Base-by-base conservation (phyloP, 2,329 filamentous ascomycete genomes). In the Purpureocillium takamizusanense region DNA sequence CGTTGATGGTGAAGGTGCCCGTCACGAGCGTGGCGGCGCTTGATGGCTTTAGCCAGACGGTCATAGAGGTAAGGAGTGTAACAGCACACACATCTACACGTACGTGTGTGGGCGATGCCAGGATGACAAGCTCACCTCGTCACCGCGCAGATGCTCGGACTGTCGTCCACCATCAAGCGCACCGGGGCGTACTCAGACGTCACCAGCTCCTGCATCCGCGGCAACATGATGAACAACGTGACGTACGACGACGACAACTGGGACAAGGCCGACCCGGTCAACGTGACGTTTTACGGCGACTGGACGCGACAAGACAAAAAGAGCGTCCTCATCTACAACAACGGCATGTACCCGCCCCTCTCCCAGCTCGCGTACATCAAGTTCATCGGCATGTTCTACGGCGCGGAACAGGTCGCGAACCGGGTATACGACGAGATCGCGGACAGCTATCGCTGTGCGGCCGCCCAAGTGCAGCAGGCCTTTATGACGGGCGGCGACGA, bases 361-460 rank as follows among this genome's bases (percentile, higher is more conserved):
- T 30, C 32, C 14, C 40, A 42, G 33, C 33, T 42, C 9, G 40
- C 18, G 11, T 42, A 42, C 36, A 39, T 42, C 40, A 42, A 42
- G 32, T 42, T 42, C 16, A 23, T 42, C 32, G 39, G 36, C 29
- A 39, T 42, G 40, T 42, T 42, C 14, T 42, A 33, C 14, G 40
- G 40, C 8, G 23, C 39, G 1, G 40, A 42, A 21, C 32, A 39
- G 27, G 36, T 42, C 6, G 40, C 35, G 10, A 16, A 31, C 32
- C 25, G 25, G 28, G 16, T 39, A 4, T 39, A 42, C 11, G 29
- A 42, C 17, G 33, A 35, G 13, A 33, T 42, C 11, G 31, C 36
- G 4, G 21, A 32, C 21, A 42, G n/a, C 16, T 42, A 42, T 16
- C 36, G 40, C 13, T 42, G 40, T 15, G 33, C 36, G 2, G 40